Evolutionary conservation across 2,329 filamentous ascomycete genomes (phyloP), one percentile per base, ranked within the genome.

Genomic region (Incumbomyces lentus): DNA sequence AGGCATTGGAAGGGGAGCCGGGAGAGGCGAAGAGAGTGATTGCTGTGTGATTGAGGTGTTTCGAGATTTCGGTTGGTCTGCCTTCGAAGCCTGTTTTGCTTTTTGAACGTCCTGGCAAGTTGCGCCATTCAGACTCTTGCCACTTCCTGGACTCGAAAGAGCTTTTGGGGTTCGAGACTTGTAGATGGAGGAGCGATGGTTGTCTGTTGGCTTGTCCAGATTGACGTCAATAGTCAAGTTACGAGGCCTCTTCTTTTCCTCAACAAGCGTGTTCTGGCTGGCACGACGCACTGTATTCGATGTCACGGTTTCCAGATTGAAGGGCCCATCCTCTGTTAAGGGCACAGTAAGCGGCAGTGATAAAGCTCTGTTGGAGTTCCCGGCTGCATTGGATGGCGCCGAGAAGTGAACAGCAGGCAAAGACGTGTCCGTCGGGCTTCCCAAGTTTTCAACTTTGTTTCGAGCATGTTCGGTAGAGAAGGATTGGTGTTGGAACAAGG

Each of bases 1-100:
- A 6, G 79, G 79, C 2, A 81, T 61, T 12, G 78, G 78, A 32
- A 82, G 71, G 2, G 72, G 64, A 6, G 68, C 55, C 13, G 75
- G 72, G 59, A 76, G 70, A 2, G 70, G 68, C 16, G 71, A 70
- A 10, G 68, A 60, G 19, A 64, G 46, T 6, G 63, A 59, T 44
- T 66, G 52, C 55, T 34, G 48, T 22, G 19, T 22, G n/a, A 18
- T 26, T 11, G 29, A 35, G 6, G 36, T n/a, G 18, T 37, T 48
- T 40, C 46, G 33, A 12, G 33, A 17, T 34, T 17, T 44, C 13
- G 14, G 2, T 7, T 43, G 35, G 17, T 44, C 39, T 4, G 29
- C 39, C 16, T 16, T 44, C 7, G 45, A 40, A 18, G n/a, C 17
- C 12, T 33, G 19, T 30, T 33, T 32, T 12, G 29, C 13, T 34